Evolutionary conservation across 2,329 filamentous ascomycete genomes (phyloP), one percentile per base, ranked within the genome.

Genomic region (Talaromyces atroroseus): DNA sequence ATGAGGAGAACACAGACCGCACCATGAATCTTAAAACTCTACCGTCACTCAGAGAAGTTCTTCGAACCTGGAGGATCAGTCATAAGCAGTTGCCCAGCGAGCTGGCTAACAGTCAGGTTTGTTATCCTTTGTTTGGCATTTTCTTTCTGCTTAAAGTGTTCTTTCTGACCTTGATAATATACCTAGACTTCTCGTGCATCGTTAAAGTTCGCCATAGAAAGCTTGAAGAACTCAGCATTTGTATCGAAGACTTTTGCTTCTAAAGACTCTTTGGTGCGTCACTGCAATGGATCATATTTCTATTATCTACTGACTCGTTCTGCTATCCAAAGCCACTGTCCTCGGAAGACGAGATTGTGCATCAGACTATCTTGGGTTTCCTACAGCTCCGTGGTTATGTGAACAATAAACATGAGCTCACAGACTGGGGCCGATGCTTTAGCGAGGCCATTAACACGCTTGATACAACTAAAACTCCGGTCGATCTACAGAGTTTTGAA

Each of bases 311-410:
- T 32, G 44, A 45, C 18, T 42, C 24, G 1, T 26, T 26, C 20
- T 10, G 12, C n/a, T 14, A 58, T 57, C 29, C 16, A 56, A 54
- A 81, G 73, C 66, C 68, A 14, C 69, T 82, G 8, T 83, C 80
- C 58, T 82, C 86, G n/a, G 82, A 87, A 60, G 80, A 87, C 16
- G 88, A 94, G 65, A 81, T 92, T 54, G 76, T 82, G 23, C 76
- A 90, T 18, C 89, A 96, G 64, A 83, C 87, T 6, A 81, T 92
- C 58, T 96, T 90, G 88, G 84, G 91, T 55, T 94, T 96, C 72
- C 80, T 99, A 21, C 90, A 96, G 67, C 80, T 97, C 49, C 85
- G 92, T 58, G 91, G 87, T 23, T 99, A 96, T 66, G 80, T 95
- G 48, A 84, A 94, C 63, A 78, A 82, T 49, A 80, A 82, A 58